These are phyloP conservation scores for Cryphonectria naterciae DNA, from an alignment of 2,329 filamentous ascomycete genomes.

Conservation along the genomic window DNA sequence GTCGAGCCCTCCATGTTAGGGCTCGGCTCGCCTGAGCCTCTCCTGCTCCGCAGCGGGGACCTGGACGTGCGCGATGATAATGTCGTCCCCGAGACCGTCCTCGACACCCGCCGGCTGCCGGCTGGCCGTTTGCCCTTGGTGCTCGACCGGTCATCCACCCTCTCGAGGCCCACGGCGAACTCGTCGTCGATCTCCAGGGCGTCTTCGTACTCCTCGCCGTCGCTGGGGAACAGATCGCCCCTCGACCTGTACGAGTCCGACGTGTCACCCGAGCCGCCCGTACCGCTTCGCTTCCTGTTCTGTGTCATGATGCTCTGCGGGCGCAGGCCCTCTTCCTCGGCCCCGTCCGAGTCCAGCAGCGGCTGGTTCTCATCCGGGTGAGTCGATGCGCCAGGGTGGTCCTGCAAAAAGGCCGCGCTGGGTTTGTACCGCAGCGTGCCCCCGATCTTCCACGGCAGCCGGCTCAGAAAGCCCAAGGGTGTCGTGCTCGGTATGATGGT, in stretches of 20 bases:
- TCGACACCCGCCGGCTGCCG: slow-evolving; percentile 42
- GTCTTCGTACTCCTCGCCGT: slow-evolving; percentile 84
- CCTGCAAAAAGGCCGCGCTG: slow-evolving; percentile 86
- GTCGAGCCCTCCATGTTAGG: slow-evolving; percentile 44
- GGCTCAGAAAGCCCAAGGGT: slow-evolving; percentile 81
- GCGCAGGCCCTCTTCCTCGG: slow-evolving; percentile 55
- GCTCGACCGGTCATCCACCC: slow-evolving; percentile 74
- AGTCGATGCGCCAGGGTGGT: slow-evolving; percentile 68
- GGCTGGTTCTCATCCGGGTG: slow-evolving; percentile 67
- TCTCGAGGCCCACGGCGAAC: slow-evolving; percentile 81
- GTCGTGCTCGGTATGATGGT: slow-evolving; percentile 90
- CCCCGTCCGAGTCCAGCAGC: slow-evolving; percentile 55
- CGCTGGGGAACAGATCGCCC: slow-evolving; percentile 89
- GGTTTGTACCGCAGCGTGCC: slow-evolving; percentile 85
- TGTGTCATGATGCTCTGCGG: slow-evolving; percentile 27
- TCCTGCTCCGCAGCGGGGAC: slow-evolving; percentile 34
- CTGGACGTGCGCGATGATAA: slow-evolving; percentile 48
- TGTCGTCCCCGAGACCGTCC: slow-evolving; percentile 63
- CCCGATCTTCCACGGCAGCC: slow-evolving; percentile 83
- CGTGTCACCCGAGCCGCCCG: slow-evolving; percentile 78
- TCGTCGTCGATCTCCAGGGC: slow-evolving; percentile 92
- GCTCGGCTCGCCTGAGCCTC: slow-evolving; percentile 34
- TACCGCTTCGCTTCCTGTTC: slow-evolving; percentile 72
- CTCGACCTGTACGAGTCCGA: slow-evolving; percentile 85
- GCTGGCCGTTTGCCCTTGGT: slow-evolving; percentile 62